Evolutionary conservation across 2,329 filamentous ascomycete species (phyloP).

Genomic region (Teratosphaeria pseudoeucalypti): DNA sequence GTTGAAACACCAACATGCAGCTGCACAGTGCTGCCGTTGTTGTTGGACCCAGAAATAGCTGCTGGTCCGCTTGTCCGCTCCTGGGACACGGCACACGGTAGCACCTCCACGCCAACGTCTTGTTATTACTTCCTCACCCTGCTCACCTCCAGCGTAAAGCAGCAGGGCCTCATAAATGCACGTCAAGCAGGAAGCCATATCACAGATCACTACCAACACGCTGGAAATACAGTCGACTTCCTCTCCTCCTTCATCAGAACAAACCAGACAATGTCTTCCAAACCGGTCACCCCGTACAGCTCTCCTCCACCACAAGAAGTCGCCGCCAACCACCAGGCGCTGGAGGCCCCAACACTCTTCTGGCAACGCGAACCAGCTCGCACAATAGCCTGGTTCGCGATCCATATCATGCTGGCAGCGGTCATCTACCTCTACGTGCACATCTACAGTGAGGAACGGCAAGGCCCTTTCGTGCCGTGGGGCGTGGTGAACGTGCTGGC

Average conservation of each 20-base stretch:
- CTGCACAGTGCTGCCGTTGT: neutral
- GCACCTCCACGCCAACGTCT: neutral
- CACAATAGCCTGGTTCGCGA: neutral
- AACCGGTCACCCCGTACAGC: neutral
- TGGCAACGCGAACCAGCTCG: neutral
- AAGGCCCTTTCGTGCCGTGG: neutral
- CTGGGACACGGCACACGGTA: no score
- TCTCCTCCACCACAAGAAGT: neutral
- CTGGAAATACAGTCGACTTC: no score
- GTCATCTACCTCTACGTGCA: neutral
- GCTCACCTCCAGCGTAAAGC: neutral
- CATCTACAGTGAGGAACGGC: neutral
- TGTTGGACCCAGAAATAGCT: neutral
- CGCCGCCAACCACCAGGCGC: neutral
- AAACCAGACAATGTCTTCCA: neutral
- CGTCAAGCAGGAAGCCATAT: no score
- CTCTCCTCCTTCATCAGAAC: no score
- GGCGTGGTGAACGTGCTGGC: neutral
- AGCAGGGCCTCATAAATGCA: neutral
- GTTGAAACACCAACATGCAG: neutral
- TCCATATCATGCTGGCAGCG: neutral
- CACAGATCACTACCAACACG: no score
- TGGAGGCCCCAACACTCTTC: neutral
- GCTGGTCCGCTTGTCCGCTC: neutral
- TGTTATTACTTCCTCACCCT: neutral